Conservation (phyloP, 495 filamentous ascomycete species). For the Penicillium odoratum region DNA sequence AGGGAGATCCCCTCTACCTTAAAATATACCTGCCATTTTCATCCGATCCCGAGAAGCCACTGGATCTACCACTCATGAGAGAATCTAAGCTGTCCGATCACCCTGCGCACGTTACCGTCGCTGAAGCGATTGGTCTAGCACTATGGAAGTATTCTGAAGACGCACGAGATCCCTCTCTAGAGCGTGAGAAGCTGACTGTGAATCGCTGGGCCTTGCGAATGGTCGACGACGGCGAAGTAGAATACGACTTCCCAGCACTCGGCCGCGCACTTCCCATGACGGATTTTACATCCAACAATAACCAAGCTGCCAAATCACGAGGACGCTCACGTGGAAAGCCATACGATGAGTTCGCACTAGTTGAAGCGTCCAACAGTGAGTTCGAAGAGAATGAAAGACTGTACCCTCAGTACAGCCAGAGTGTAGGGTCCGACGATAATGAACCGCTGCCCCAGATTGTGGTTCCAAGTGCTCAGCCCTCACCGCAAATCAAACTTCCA, state of each 20-base stretch:
- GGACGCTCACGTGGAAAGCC: constrained; percentile 75
- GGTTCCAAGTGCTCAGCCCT: constrained; percentile 37
- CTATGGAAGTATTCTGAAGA: constrained; percentile 88
- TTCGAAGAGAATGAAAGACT: constrained; percentile 74
- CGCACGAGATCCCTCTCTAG: constrained; percentile 68
- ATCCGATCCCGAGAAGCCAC: constrained; percentile 62
- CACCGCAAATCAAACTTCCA: constrained; percentile 31
- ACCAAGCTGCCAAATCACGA: constrained; percentile 61
- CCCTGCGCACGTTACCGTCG: constrained; percentile 70
- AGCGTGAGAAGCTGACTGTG: constrained; percentile 70
- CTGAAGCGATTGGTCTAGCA: constrained; percentile 85
- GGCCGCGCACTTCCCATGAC: constrained; percentile 74
- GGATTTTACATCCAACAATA: constrained; percentile 91
- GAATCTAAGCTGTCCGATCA: constrained; percentile 71
- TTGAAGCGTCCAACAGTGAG: constrained; percentile 74
- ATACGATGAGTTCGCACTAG: constrained; percentile 91
- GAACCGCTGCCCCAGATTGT: constrained; percentile 39
- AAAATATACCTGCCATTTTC: constrained; percentile 89
- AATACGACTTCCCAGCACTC: constrained; percentile 91
- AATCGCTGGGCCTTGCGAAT: constrained; percentile 93
- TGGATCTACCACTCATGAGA: constrained; percentile 75
- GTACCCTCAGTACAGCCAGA: constrained; percentile 69
- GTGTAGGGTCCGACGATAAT: constrained; percentile 47
- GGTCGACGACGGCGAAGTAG: constrained; percentile 94
- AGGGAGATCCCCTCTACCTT: constrained; percentile 76